phyloP scores from a whole-genome alignment of 2,329 filamentous ascomycete species.

The Dactylellina sp. region DNA sequence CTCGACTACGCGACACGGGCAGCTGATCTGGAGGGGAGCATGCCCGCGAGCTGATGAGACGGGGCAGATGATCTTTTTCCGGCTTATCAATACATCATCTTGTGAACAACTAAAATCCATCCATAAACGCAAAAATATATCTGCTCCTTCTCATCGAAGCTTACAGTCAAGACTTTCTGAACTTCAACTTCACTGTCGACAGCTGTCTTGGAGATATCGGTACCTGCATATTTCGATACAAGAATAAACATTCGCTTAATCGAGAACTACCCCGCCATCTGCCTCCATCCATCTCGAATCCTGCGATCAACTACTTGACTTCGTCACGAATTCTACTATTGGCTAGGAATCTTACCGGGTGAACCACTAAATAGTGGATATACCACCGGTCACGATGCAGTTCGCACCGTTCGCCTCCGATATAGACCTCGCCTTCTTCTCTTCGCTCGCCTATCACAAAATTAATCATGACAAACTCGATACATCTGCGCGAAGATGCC shows the following conservation, averaged over 20 bases:
- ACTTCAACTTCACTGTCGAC: constrained; percentile 9
- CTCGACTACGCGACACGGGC: not conserved
- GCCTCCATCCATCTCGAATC: constrained; percentile 10
- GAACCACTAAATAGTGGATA: not conserved
- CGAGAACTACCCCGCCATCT: constrained; percentile 34
- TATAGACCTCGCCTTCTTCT: constrained; percentile 95
- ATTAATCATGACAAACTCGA: constrained; percentile 97
- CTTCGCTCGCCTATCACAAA: constrained; percentile 89
- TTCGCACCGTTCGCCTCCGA: constrained; percentile 93
- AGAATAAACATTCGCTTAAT: constrained; percentile 41
- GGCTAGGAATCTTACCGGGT: not conserved
- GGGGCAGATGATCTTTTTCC: constrained; percentile 31
- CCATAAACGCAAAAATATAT: not conserved
- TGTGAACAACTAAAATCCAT: too few relatives aligned
- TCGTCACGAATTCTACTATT: not conserved
- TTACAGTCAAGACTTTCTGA: not conserved
- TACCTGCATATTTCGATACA: constrained; percentile 40
- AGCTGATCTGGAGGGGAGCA: constrained; percentile 34
- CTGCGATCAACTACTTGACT: not conserved
- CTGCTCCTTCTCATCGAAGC: not conserved
- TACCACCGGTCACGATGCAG: constrained; percentile 67
- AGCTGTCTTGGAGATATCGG: not conserved
- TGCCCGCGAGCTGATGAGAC: constrained; percentile 20
- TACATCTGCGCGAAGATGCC: constrained; percentile 85
- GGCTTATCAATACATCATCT: constrained; percentile 11